Evolutionary conservation across 1,284 basidiomycete species (phyloP), one percentile per base, ranked within the genome.

Genomic region (Takashimella koratensis): DNA sequence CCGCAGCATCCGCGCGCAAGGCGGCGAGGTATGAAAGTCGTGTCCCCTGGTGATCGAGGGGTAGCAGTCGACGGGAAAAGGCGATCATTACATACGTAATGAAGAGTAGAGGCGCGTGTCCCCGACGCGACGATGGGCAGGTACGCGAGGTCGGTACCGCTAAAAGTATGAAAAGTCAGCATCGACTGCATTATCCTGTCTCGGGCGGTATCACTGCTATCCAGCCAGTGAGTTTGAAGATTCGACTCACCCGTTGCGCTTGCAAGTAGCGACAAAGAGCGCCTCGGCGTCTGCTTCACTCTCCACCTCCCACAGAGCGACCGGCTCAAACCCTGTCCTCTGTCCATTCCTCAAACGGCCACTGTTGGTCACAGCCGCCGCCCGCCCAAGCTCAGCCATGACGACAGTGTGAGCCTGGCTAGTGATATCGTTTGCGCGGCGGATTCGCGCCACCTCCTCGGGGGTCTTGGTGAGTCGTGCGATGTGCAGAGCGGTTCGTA

Each of bases 231-330:
- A n/a, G n/a, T n/a, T n/a, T n/a, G n/a, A n/a, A n/a, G n/a, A n/a
- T n/a, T n/a, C n/a, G n/a, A 73, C 83, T 60, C 48, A 90, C 88
- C 88, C 90, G 76, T 89, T 84, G 57, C 89, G 80, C 47, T 88
- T 79, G 73, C 90, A 94, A 3, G 85, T 86, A 2, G 90, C 89
- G 3, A 91, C 87, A 60, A 95, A 96, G 4, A 93, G 80, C 0
- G 90, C 92, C 70, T 94, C 91, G 0, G 89, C 92, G 70, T 93
- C 91, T 0, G 84, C 86, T 75, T 96, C 92, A 65, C 87, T 88
- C 77, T 89, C 84, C 19, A 94, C 88, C 48, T 90, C 78, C 87
- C 91, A 94, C 66, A 90, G 85, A 1, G 84, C 84, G 4, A 91
- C 73, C 4, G 82, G 76, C 1, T 85, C 86, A 22, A 81, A 76